Base-by-base conservation (phyloP, 78 protist genomes). In the Creolimax fragrantissima region DNA sequence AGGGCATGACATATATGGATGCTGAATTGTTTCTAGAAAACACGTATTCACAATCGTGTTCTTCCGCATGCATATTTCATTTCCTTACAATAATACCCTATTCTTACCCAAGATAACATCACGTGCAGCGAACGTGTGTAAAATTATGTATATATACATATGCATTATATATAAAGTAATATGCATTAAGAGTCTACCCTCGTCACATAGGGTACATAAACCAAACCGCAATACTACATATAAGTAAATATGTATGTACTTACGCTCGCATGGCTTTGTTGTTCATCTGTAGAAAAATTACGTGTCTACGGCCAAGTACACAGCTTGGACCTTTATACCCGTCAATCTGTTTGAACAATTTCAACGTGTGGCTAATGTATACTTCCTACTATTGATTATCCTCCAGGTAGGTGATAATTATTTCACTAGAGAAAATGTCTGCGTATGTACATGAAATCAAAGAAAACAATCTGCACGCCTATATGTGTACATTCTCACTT, bases 341-440 rank as follows among this genome's bases (percentile, higher is more conserved):
- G 2, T 44, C 24, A 94, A 93, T 43, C 93, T 96, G 44, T 92
- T 86, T 3, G 93, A 93, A 85, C 98, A 96, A 93, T 95, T 93
- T 84, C 84, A 35, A 4, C 92, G 97, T 32, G 44, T 94, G 17
- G 94, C 96, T 88, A 98, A 98, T 92, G 35, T 89, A 24, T 96
- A 94, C 84, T 96, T 96, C 83, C 39, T 94, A 5, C 3, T 90
- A 24, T 45, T 90, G 83, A 35, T 94, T 42, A 5, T 89, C 41
- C 66, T 97, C 35, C 94, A 43, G 81, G 43, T 92, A 3, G 24
- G 74, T 58, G 74, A 17, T n/a, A 4, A 41, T 81, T n/a, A n/a
- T n/a, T n/a, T n/a, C n/a, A n/a, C n/a, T n/a, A n/a, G n/a, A n/a
- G n/a, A n/a, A n/a, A n/a, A n/a, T n/a, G n/a, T n/a, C n/a, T n/a